Conservation (phyloP, 2,329 filamentous ascomycete species). For the Basipetospora chlamydospora region DNA sequence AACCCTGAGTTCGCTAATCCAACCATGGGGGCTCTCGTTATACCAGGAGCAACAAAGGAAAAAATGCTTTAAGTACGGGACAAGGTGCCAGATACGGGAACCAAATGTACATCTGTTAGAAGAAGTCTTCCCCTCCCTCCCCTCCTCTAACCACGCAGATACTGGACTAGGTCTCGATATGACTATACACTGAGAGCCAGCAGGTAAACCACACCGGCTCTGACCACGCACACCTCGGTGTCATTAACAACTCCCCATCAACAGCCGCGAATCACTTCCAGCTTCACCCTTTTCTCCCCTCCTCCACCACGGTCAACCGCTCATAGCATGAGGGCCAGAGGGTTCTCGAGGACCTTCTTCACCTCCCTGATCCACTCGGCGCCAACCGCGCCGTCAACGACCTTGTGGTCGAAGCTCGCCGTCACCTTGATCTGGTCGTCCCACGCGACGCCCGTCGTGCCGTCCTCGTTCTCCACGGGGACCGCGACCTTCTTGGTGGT, state of each 20-base stretch:
- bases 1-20: too few relatives aligned
- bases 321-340: slow-evolving; percentile 84
- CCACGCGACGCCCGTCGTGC: slow-evolving; percentile 62
- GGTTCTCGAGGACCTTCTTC: slow-evolving; percentile 97
- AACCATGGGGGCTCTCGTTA: too few relatives aligned
- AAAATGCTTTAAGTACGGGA: slow-evolving; percentile 3
- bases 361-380: slow-evolving; percentile 93
- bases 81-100: background rate
- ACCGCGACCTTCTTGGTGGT: slow-evolving; percentile 92
- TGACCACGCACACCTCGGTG: too few relatives aligned
- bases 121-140: background rate
- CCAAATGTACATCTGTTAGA: background rate
- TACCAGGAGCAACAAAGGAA: too few relatives aligned
- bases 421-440: slow-evolving; percentile 96
- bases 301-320: background rate
- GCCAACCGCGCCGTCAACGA: slow-evolving; percentile 89
- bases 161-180: background rate
- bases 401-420: slow-evolving; percentile 97
- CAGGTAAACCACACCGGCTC: background rate
- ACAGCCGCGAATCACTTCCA: too few relatives aligned
- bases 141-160: background rate
- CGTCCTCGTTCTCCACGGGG: slow-evolving; percentile 72
- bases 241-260: too few relatives aligned
- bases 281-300: background rate
- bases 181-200: background rate